phyloP scores from a whole-genome alignment of 2,329 filamentous ascomycete species.

The Verticillium longisporum region DNA sequence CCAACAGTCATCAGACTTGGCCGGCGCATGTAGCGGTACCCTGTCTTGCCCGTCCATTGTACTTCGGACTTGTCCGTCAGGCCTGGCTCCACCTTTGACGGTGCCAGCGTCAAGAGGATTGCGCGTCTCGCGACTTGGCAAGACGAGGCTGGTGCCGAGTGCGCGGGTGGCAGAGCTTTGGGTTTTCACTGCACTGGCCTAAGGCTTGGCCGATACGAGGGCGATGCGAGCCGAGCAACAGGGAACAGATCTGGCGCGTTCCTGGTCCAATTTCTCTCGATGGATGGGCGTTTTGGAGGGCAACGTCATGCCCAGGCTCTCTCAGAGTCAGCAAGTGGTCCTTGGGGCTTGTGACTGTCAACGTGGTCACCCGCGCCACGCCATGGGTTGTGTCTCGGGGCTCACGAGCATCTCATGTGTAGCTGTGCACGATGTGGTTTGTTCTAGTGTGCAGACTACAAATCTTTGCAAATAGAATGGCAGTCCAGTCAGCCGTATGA shows the following conservation, averaged over 20 bases:
- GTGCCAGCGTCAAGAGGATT: slow-evolving; percentile 6
- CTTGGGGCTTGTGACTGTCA: background rate
- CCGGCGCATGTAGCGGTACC: background rate
- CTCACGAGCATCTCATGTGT: background rate
- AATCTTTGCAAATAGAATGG: background rate
- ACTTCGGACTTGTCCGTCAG: background rate
- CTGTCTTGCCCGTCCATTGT: no score
- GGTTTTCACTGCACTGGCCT: background rate
- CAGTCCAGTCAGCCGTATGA: background rate
- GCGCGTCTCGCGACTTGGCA: slow-evolving; percentile 12
- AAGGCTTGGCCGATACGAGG: background rate
- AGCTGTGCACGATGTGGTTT: no score
- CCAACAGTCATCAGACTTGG: background rate
- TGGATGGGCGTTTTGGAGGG: background rate
- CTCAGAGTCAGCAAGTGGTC: background rate
- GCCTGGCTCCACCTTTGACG: background rate
- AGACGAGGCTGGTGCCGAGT: slow-evolving; percentile 4
- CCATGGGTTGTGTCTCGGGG: background rate
- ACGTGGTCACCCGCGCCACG: background rate
- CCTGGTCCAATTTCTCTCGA: background rate
- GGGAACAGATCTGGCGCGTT: background rate
- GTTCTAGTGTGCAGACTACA: no score
- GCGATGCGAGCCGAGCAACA: background rate
- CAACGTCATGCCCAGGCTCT: background rate
- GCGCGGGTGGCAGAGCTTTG: background rate